Evolutionary conservation across 2,329 filamentous ascomycete species (phyloP).

Genomic region (Alternaria brassicae): DNA sequence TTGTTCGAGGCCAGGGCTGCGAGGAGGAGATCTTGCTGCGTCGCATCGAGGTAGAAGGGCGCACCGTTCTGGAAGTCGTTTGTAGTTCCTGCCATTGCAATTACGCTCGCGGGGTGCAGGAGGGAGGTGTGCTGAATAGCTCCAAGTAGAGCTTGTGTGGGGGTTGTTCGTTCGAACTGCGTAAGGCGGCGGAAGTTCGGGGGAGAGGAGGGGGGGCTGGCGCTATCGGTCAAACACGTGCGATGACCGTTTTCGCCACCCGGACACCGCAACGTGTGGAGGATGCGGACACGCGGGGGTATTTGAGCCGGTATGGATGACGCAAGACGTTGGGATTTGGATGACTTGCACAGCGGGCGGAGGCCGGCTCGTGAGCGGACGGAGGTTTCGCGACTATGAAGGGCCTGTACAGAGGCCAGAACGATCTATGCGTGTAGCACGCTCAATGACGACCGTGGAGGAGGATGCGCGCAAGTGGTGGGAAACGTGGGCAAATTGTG

Average conservation of each 20-base stretch:
- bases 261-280: conserved; percentile 2
- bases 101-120: neutral
- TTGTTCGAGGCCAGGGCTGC: conserved; percentile 58
- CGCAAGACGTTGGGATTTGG: conserved; percentile 15
- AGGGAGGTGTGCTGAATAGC: neutral
- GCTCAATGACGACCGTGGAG: conserved; percentile 12
- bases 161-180: neutral
- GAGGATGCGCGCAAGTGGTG: neutral
- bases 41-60: conserved; percentile 54
- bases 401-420: conserved; percentile 8
- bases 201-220: conserved; percentile 11
- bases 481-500: neutral
- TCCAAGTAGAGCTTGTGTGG: neutral
- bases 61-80: conserved; percentile 52
- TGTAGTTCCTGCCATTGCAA: conserved; percentile 48
- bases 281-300: conserved; percentile 3
- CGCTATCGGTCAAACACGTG: conserved; percentile 10
- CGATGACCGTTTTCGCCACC: conserved; percentile 17
- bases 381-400: neutral
- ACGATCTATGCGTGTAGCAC: conserved; percentile 14
- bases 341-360: conserved; percentile 17
- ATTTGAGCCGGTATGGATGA: conserved; percentile 17
- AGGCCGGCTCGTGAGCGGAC: conserved; percentile 15
- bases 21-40: conserved; percentile 57
- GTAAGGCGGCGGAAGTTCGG: conserved; percentile 4